Evolutionary conservation across 495 filamentous ascomycete species (phyloP).

Genomic region (Aspergillus leporis): DNA sequence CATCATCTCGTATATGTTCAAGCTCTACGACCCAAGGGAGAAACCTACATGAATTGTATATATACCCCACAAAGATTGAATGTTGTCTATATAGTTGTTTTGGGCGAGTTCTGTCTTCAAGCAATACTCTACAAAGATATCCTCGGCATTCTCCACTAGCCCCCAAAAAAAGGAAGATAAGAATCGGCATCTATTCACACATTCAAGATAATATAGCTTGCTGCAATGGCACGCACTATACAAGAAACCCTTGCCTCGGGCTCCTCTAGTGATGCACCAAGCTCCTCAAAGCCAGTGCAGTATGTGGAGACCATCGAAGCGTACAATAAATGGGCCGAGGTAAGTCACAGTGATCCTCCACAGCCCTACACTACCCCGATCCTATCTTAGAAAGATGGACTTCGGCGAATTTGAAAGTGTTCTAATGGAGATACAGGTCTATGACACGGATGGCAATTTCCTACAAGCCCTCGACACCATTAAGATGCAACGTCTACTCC

Average conservation of each 20-base stretch:
- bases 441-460: conserved; percentile 75
- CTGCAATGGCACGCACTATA: conserved; percentile 30
- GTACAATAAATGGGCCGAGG: conserved; percentile 46
- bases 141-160: neutral
- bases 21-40: too few species aligned
- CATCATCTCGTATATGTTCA: too few species aligned
- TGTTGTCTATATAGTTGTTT: too few species aligned
- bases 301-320: conserved; percentile 44
- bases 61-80: too few species aligned
- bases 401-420: neutral
- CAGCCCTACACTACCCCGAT: neutral
- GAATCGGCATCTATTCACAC: neutral
- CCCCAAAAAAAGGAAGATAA: neutral
- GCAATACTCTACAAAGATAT: too few species aligned
- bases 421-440: conserved; percentile 39
- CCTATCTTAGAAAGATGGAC: neutral
- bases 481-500: conserved; percentile 56
- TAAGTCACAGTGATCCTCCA: conserved; percentile 11
- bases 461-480: conserved; percentile 67
- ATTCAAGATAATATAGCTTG: neutral
- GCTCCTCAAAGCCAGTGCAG: conserved; percentile 14
- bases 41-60: too few species aligned
- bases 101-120: too few species aligned
- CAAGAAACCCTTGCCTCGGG: conserved; percentile 25
- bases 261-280: neutral